phyloP scores from a whole-genome alignment of 2,329 filamentous ascomycete species.

The Samsoniella hepiali region DNA sequence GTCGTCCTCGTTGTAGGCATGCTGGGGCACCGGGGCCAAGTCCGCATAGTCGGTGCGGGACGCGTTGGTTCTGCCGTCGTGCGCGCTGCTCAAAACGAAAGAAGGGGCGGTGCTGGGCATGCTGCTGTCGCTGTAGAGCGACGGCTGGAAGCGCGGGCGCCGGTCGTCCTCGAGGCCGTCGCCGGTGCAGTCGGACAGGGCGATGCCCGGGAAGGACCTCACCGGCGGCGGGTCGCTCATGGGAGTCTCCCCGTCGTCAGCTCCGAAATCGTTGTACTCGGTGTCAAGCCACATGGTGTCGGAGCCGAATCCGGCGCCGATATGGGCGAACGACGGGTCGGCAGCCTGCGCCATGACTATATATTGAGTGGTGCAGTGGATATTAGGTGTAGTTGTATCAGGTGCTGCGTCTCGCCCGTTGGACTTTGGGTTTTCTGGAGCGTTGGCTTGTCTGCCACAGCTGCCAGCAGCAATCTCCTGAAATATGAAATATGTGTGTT shows the following conservation, averaged over 20 bases:
- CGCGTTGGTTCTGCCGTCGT: background rate
- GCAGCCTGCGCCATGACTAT: background rate
- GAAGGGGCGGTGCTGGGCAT: background rate
- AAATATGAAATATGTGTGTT: background rate
- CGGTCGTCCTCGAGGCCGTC: background rate
- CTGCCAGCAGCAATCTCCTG: conserved; percentile 3
- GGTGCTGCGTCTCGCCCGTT: background rate
- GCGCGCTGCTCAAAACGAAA: conserved; percentile 1
- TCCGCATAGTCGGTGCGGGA: background rate
- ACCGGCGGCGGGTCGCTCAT: background rate
- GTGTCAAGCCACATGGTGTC: background rate
- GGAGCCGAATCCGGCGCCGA: background rate
- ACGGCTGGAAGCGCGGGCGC: background rate
- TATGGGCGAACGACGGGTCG: background rate
- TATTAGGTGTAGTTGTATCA: background rate
- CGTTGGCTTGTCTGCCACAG: background rate
- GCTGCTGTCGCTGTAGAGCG: background rate
- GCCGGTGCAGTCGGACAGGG: background rate
- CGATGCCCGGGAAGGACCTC: background rate
- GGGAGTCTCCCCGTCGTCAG: background rate
- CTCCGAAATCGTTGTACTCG: background rate
- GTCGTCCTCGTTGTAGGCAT: background rate
- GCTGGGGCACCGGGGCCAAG: too few relatives aligned
- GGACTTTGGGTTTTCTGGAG: background rate
- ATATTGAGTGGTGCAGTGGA: background rate